Evolutionary conservation across 306 rosid species (phyloP), one percentile per base, ranked within the genome.

Genomic region (Cucumis hystrix): DNA sequence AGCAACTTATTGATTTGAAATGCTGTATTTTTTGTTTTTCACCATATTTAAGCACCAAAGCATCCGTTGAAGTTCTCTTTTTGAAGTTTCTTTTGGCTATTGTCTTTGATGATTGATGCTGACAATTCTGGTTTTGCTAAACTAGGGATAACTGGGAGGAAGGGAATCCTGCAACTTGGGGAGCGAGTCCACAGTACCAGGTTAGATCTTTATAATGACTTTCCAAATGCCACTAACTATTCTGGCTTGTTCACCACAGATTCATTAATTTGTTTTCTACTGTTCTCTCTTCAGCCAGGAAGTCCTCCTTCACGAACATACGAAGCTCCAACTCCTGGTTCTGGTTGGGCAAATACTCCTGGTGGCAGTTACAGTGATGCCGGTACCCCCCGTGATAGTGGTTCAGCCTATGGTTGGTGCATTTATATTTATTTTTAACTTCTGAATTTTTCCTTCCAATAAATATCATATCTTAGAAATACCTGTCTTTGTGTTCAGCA

Each of bases 251-350:
- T 28, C 56, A 64, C 55, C 13, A 23, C 7, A 43, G 25, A 41
- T 52, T 15, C 35, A 47, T 25, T 80, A 63, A 75, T 55, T 40
- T 35, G n/a, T 61, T 8, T 23, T 70, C 65, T 71, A 2, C 28
- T 60, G 17, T 20, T 71, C 62, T 72, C 5, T 21, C 59, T 79
- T 83, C 92, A 96, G 98, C 91, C 96, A 7, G 99, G 98, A 78
- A 96, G 99, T 79, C 97, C 99, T 68, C 88, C 93, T 82, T 89
- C 96, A n/a, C 91, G 97, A 41, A 81, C 88, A 8, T 91, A 92
- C 47, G 99, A 96, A 91, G 98, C 99, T 43, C 99, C 99, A 69
- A 96, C 98, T 85, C 99, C 99, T 74, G 98, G 99, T 85, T 89
- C 98, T 75, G 98, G 94, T 82, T 96, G 99, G 99, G 93, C 92